Conservation (phyloP, 2,329 filamentous ascomycete species). For the Neobulgaria alba region DNA sequence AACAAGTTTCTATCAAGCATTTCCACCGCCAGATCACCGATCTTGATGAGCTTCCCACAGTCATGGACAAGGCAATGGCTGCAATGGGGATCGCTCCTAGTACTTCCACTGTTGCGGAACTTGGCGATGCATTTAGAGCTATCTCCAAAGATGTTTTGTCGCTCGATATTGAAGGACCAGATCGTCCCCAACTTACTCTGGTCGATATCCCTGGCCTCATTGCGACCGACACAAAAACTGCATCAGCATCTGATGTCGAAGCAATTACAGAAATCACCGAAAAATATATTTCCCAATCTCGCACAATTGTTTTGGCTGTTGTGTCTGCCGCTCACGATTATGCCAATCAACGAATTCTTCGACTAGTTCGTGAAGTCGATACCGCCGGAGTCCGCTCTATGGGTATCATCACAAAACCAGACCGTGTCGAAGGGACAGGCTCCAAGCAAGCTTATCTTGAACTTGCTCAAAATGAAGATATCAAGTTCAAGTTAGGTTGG, state of each 20-base stretch:
- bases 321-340: conserved; percentile 34
- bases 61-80: conserved; percentile 25
- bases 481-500: conserved; percentile 36
- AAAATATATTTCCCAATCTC: conserved; percentile 32
- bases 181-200: conserved; percentile 19
- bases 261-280: conserved; percentile 22
- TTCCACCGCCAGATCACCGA: conserved; percentile 20
- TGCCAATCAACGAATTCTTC: conserved; percentile 32
- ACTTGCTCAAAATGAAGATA: conserved; percentile 33
- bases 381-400: conserved; percentile 28
- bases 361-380: conserved; percentile 28
- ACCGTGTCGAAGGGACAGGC: conserved; percentile 28
- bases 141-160: background rate
- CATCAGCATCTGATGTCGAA: conserved; percentile 19
- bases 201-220: conserved; percentile 29
- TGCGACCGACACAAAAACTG: conserved; percentile 12
- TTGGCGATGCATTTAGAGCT: conserved; percentile 15
- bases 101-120: background rate
- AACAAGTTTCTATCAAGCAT: conserved; percentile 37
- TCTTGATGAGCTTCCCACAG: conserved; percentile 22
- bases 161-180: conserved; percentile 16
- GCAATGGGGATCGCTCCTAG: conserved; percentile 19
- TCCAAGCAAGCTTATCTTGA: conserved; percentile 29
- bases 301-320: conserved; percentile 38
- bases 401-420: conserved; percentile 38